Evolutionary conservation across 192 early-diverging fungal species (phyloP), one percentile per base, ranked within the genome.

Genomic region (Phycomyces blakesleeanus): DNA sequence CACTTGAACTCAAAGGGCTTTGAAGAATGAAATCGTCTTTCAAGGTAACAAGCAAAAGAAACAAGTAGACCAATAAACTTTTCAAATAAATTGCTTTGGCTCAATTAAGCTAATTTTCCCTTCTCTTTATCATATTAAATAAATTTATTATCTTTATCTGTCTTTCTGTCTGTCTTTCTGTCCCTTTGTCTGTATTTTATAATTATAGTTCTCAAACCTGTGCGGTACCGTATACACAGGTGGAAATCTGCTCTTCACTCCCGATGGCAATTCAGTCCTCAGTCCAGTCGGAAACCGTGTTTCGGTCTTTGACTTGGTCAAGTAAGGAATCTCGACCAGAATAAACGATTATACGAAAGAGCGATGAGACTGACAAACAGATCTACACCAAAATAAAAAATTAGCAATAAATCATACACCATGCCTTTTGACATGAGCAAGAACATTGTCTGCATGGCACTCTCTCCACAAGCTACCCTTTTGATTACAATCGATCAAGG

Each of bases 281-380:
- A 95, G 91, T 75, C 93, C 96, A 0, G 98, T 99, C 8, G 98
- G 98, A 51, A 99, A 99, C 81, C 80, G 93, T 51, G 87, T 98
- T 0, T 90, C 94, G 0, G 84, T 97, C 21, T 99, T 97, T 74
- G 96, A 99, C 77, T 88, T 99, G 51, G 88, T 93, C 63, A 91
- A 89, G 93, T 94, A 80, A 61, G 83, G 25, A 29, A 37, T 4
- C n/a, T 34, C 3, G 29, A 34, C 29, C 29, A 34, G 29, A 34
- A 34, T 74, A 16, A 22, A 18, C 8, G 7, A 24, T 24, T 34
- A 34, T 2, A 34, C 29, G 29, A 34, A 34, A 34, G 29, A 50
- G 20, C 11, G 26, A 16, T 37, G 10, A 58, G 14, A 21, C 34
- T 51, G 37, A 27, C 22, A 64, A 64, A 1, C 4, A 25, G 21